Evolutionary conservation across 257 asterid genomes (phyloP).

Genomic region (Penstemon davidsonii): DNA sequence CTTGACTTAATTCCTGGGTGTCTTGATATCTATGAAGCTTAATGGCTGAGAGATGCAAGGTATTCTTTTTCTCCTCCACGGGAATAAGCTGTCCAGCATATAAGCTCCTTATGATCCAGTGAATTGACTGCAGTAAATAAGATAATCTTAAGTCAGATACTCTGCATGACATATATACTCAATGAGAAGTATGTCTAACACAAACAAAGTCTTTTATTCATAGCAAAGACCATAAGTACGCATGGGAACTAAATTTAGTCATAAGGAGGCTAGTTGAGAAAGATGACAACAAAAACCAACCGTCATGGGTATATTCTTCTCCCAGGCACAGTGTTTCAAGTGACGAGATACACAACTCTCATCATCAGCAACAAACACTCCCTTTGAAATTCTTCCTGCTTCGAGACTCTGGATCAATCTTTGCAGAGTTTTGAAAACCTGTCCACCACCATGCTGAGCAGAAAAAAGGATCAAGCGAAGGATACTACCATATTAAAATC

Average conservation of each 20-base stretch:
- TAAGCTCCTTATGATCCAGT: slow-evolving; percentile 73
- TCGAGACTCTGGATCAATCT: slow-evolving; percentile 60
- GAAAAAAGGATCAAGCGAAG: slow-evolving; percentile 26
- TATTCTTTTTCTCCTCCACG: slow-evolving; percentile 40
- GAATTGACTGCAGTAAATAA: slow-evolving; percentile 59
- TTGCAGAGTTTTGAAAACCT: slow-evolving; percentile 66
- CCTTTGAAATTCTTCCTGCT: slow-evolving; percentile 50
- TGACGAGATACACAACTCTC: slow-evolving; percentile 64
- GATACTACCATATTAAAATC: slow-evolving; percentile 13
- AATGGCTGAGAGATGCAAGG: slow-evolving; percentile 30
- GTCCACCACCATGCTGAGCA: slow-evolving; percentile 79
- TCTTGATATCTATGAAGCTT: slow-evolving; percentile 40
- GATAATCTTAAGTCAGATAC: slow-evolving; percentile 19
- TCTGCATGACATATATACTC: neutral
- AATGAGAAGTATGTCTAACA: neutral
- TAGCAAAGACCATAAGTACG: neutral
- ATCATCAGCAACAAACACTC: slow-evolving; percentile 56
- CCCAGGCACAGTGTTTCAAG: slow-evolving; percentile 71
- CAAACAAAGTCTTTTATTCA: neutral
- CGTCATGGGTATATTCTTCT: slow-evolving; percentile 56
- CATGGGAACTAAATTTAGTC: too few relatives aligned
- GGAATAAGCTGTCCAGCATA: slow-evolving; percentile 61
- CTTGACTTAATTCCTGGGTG: slow-evolving; percentile 54
- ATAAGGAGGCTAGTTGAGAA: neutral
- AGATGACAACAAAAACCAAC: slow-evolving; percentile 41